These are phyloP conservation scores for Ephemerocybe angulata DNA, from an alignment of 768 basidiomycete species.

Conservation along the genomic window DNA sequence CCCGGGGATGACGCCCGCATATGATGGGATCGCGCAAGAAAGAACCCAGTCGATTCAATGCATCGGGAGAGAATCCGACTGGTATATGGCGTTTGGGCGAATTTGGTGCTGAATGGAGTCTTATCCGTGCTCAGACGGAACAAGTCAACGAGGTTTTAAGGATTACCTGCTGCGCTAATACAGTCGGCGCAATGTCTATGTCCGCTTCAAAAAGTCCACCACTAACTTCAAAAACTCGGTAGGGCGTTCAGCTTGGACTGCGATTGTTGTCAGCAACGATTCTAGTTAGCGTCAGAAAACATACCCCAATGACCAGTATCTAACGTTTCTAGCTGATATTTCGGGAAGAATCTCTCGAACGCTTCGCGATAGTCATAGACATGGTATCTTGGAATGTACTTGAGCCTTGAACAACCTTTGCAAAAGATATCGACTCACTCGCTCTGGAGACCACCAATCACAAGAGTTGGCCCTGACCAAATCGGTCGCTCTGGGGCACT, in stretches of 20 bases:
- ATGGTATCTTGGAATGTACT: slow-evolving; percentile 51
- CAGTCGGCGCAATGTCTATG: neutral
- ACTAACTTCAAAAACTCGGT: slow-evolving; percentile 50
- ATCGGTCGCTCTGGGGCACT: slow-evolving; percentile 40
- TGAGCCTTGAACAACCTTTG: neutral
- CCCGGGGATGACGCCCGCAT: neutral
- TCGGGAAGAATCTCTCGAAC: slow-evolving; percentile 70
- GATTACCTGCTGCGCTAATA: too few relatives aligned
- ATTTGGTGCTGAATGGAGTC: too few relatives aligned
- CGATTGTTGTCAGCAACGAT: neutral
- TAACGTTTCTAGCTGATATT: slow-evolving; percentile 55
- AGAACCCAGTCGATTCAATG: neutral
- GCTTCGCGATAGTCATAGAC: slow-evolving; percentile 64
- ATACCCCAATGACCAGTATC: slow-evolving; percentile 88
- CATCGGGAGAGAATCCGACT: neutral
- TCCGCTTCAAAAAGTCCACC: slow-evolving; percentile 24
- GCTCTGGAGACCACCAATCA: slow-evolving; percentile 79
- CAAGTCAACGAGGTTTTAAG: too few relatives aligned
- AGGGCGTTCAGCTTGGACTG: slow-evolving; percentile 82
- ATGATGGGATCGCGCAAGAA: neutral
- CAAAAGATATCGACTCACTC: slow-evolving; percentile 39
- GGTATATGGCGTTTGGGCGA: neutral
- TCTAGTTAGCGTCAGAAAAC: slow-evolving; percentile 16
- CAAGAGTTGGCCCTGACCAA: slow-evolving; percentile 61
- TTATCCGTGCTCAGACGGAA: too few relatives aligned